Evolutionary conservation across 2,329 filamentous ascomycete genomes (phyloP), one percentile per base, ranked within the genome.

Genomic region (Claviceps maximensis): DNA sequence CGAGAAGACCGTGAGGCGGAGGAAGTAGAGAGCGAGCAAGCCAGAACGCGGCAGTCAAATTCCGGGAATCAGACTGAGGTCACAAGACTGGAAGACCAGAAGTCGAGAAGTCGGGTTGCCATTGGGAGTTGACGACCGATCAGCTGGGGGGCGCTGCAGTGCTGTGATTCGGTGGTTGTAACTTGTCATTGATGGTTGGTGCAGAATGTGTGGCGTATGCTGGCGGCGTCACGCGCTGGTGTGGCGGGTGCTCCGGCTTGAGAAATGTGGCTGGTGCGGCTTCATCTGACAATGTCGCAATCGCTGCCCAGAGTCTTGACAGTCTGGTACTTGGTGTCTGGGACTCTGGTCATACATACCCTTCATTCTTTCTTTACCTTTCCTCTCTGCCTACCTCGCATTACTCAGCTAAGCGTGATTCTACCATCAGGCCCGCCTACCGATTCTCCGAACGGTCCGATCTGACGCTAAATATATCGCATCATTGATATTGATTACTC

Each of bases 101-200:
- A 15, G 10, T 17, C 31, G 13, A 10, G 29, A 49, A 31, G 46
- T 49, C 25, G 25, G 48, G 36, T 40, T 49, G 47, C 36, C 12
- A 27, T 49, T 41, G 41, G 50, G 41, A 46, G 29, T 38, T 45
- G 23, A 45, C 40, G 50, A 51, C 38, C 29, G 50, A 51, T 46
- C 29, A 47, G 33, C 44, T 29, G 31, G 9, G 21, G 49, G 19
- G 27, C 29, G 27, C 33, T 49, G 53, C 42, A 50, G 36, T 47
- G 48, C 42, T 44, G 52, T 55, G 52, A 54, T 55, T 55, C 54
- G 54, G 52, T 55, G 52, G 52, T 49, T 52, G 54, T 52, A 41
- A 33, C 23, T 49, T 52, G 54, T 52, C 47, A 33, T 29, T 40
- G 40, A 31, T 29, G 47, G 50, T 47, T 45, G 46, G n/a, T 47